Evolutionary conservation across 2,329 filamentous ascomycete species (phyloP).

Genomic region (Cyphellophora attinorum): DNA sequence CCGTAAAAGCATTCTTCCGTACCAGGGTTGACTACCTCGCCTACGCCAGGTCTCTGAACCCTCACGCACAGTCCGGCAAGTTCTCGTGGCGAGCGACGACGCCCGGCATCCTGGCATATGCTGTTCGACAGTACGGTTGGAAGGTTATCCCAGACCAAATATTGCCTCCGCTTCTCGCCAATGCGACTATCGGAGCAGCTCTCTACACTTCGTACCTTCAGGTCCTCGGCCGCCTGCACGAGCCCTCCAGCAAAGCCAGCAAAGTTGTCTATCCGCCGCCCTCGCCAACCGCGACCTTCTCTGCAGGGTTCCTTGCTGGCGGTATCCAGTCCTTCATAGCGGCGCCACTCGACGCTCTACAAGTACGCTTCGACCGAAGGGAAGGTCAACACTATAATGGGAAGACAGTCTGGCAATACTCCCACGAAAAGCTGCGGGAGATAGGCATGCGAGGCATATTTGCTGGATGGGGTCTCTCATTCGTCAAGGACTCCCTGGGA

Average conservation of each 20-base stretch:
- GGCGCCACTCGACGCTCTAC: slow-evolving; percentile 54
- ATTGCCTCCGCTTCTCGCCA: slow-evolving; percentile 53
- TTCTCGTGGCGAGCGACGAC: slow-evolving; percentile 52
- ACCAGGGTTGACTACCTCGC: slow-evolving; percentile 75
- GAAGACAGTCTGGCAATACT: slow-evolving; percentile 58
- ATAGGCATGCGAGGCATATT: slow-evolving; percentile 54
- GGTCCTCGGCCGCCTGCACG: slow-evolving; percentile 46
- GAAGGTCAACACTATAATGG: slow-evolving; percentile 28
- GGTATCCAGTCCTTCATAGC: slow-evolving; percentile 52
- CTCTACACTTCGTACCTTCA: slow-evolving; percentile 57
- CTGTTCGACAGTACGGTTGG: slow-evolving; percentile 54
- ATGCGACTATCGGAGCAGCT: slow-evolving; percentile 52
- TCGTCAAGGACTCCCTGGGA: slow-evolving; percentile 52
- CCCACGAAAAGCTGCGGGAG: slow-evolving; percentile 44
- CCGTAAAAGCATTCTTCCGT: slow-evolving; percentile 86
- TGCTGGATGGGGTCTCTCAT: slow-evolving; percentile 51
- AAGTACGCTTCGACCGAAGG: slow-evolving; percentile 50
- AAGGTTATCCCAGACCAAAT: slow-evolving; percentile 55
- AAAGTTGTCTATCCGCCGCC: slow-evolving; percentile 54
- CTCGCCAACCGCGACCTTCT: slow-evolving; percentile 42
- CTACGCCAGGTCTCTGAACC: slow-evolving; percentile 55
- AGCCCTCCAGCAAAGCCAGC: slow-evolving; percentile 45
- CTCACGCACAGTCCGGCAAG: slow-evolving; percentile 37
- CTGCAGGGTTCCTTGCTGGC: slow-evolving; percentile 51
- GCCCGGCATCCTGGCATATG: slow-evolving; percentile 51